phyloP scores from a whole-genome alignment of 2,329 filamentous ascomycete species.

The Beauveria scarabaeidicola region DNA sequence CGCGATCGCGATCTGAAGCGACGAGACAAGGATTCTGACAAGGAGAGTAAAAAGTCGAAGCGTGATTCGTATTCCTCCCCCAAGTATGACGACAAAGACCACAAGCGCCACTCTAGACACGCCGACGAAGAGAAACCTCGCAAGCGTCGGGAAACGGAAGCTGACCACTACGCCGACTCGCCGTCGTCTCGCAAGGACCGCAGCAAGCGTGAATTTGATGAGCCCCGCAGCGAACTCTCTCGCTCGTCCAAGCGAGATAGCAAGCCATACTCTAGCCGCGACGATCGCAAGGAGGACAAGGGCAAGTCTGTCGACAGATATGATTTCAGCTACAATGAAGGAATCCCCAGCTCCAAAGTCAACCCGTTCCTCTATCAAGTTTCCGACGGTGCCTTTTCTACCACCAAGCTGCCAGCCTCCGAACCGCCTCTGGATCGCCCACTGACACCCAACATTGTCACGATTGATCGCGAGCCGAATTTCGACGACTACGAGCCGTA shows the following conservation, averaged over 20 bases:
- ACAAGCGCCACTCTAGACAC: conserved; percentile 23
- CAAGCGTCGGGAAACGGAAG: conserved; percentile 22
- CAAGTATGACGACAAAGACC: conserved; percentile 21
- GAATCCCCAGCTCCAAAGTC: conserved; percentile 25
- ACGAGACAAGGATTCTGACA: conserved; percentile 9
- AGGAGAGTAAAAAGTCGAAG: conserved; percentile 21
- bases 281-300: conserved; percentile 22
- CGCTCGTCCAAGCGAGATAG: conserved; percentile 18
- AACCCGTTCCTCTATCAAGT: conserved; percentile 55
- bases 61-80: conserved; percentile 21
- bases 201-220: conserved; percentile 22
- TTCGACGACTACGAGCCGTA: conserved; percentile 31
- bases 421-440: conserved; percentile 33
- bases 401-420: conserved; percentile 31
- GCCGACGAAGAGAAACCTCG: conserved; percentile 24
- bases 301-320: conserved; percentile 17
- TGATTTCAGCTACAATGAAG: conserved; percentile 14
- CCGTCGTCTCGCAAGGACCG: conserved; percentile 19
- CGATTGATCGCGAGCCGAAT: conserved; percentile 45
- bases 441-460: conserved; percentile 42
- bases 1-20: conserved; percentile 22
- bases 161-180: conserved; percentile 18
- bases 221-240: conserved; percentile 20
- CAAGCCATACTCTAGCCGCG: conserved; percentile 17
- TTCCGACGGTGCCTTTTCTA: conserved; percentile 41